These are phyloP conservation scores for Petunia axillaris DNA, from an alignment of 257 asterid species.

Conservation along the genomic window DNA sequence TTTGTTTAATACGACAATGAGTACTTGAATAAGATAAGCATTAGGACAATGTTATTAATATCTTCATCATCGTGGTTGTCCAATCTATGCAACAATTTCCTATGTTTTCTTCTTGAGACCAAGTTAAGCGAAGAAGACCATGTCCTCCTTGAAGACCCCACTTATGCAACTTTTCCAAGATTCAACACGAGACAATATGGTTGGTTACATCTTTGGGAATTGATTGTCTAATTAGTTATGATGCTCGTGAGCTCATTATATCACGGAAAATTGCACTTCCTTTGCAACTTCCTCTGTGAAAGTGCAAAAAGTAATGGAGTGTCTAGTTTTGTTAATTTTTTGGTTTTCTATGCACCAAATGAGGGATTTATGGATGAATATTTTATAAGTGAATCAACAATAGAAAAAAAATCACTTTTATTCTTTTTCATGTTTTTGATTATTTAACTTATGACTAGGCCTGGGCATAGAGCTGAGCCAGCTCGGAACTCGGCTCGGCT, in stretches of 20 bases:
- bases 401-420: too few species aligned
- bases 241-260: background rate
- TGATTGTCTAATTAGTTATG: background rate
- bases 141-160: conserved; percentile 37
- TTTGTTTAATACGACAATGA: conserved; percentile 33
- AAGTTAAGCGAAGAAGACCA: conserved; percentile 28
- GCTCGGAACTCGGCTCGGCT: too few species aligned
- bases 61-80: conserved; percentile 29
- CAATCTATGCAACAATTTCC: conserved; percentile 30
- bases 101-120: conserved; percentile 18
- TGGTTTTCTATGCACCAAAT: too few species aligned
- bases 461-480: too few species aligned
- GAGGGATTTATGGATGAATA: too few species aligned
- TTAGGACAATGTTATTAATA: conserved; percentile 11
- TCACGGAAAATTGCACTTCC: background rate
- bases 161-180: conserved; percentile 22
- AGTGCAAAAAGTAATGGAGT: too few species aligned
- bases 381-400: too few species aligned
- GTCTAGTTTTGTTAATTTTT: too few species aligned
- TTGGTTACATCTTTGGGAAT: conserved; percentile 19
- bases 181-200: conserved; percentile 27
- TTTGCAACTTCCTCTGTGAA: background rate
- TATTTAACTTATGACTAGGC: too few species aligned
- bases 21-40: conserved; percentile 39
- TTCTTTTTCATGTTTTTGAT: too few species aligned